Conservation (phyloP, 106 monocot species). For the Acorus calamus region DNA sequence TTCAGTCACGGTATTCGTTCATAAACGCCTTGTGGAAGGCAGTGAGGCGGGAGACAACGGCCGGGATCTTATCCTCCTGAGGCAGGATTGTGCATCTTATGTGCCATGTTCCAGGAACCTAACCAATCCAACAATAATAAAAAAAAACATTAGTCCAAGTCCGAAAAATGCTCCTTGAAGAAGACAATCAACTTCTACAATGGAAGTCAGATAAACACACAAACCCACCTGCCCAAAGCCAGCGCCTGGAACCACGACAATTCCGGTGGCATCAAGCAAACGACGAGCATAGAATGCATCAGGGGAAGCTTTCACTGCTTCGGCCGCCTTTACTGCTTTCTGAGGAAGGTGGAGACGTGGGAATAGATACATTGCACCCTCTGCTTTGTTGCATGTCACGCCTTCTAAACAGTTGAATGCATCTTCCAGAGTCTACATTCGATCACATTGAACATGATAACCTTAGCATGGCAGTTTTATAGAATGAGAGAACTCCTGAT, state of each 20-base stretch:
- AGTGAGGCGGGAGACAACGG: constrained; percentile 62
- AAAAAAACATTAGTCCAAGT: background rate
- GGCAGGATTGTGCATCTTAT: constrained; percentile 95
- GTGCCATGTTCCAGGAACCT: constrained; percentile 95
- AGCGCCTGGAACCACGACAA: constrained; percentile 12
- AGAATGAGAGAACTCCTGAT: background rate
- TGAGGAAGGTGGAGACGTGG: constrained; percentile 57
- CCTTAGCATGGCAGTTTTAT: too few species aligned
- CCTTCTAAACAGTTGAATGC: constrained; percentile 14
- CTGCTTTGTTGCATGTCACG: constrained; percentile 37
- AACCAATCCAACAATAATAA: background rate
- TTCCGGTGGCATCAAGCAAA: constrained; percentile 28
- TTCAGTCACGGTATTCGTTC: constrained; percentile 52
- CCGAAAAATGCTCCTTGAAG: too few species aligned
- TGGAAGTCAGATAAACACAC: too few species aligned
- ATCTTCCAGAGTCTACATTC: constrained; percentile 9
- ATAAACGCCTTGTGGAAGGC: constrained; percentile 83
- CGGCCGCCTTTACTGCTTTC: constrained; percentile 82
- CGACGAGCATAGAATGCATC: constrained; percentile 75
- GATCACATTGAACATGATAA: background rate
- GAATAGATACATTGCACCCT: constrained; percentile 98
- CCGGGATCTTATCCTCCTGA: constrained; percentile 95
- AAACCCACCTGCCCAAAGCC: constrained; percentile 15
- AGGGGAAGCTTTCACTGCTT: constrained; percentile 40
- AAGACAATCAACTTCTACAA: too few species aligned